A percentile compares a stretch with the other conserved stretches of the same genome.
Evolutionary conservation across 2,329 filamentous ascomycete genomes (phyloP).

Genomic region (Chaetomium sp.): DNA sequence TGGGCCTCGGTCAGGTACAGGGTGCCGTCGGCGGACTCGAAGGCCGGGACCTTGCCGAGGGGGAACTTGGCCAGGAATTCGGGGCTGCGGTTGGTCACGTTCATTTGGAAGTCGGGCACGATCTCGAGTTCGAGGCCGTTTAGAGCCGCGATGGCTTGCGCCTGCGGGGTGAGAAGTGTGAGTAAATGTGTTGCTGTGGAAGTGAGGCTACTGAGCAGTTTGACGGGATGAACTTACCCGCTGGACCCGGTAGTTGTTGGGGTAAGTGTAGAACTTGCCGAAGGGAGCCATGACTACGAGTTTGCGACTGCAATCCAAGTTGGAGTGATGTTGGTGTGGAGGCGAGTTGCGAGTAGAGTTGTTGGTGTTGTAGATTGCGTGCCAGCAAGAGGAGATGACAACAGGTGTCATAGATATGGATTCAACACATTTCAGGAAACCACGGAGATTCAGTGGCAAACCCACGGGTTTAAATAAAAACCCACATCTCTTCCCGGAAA

Average conservation of each 20-base stretch:
- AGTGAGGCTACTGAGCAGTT: too few species aligned
- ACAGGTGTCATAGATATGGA: background rate
- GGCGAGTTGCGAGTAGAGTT: background rate
- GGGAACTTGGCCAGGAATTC: conserved; percentile 46
- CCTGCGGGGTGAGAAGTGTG: conserved; percentile 21
- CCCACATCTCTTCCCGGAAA: background rate
- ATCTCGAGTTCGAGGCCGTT: conserved; percentile 34
- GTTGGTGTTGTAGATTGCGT: conserved; percentile 11
- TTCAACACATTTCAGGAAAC: too few species aligned
- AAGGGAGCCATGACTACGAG: conserved; percentile 32
- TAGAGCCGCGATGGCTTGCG: conserved; percentile 31
- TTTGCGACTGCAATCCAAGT: background rate
- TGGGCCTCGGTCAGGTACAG: conserved; percentile 39
- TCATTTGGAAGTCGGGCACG: conserved; percentile 34
- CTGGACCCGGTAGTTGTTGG: conserved; percentile 31
- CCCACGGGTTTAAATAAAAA: background rate
- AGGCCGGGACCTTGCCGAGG: conserved; percentile 44
- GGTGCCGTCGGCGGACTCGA: conserved; percentile 40
- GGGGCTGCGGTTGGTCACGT: conserved; percentile 36
- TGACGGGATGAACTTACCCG: conserved; percentile 26
- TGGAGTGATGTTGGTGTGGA: background rate
- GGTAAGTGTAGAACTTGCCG: conserved; percentile 35
- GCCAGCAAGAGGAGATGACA: conserved; percentile 5
- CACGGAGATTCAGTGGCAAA: too few species aligned
- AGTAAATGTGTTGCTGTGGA: background rate